Evolutionary conservation across 1,284 basidiomycete species (phyloP).

Genomic region (Schizophyllum commune): DNA sequence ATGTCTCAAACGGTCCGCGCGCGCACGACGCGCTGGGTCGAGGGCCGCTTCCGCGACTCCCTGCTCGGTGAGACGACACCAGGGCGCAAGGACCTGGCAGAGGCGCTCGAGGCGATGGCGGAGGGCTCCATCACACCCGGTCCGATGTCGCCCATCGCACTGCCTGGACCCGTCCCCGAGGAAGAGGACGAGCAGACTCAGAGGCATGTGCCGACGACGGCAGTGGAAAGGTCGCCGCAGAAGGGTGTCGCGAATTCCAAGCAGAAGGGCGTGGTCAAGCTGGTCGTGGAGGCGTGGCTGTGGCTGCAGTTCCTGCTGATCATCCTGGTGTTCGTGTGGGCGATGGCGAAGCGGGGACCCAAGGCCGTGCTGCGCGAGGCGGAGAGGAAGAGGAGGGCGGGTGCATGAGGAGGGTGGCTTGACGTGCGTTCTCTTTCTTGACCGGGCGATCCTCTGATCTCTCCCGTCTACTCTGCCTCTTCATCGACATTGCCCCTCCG

Average conservation of each 20-base stretch:
- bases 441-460: too few relatives aligned
- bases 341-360: slow-evolving; percentile 69
- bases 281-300: slow-evolving; percentile 67
- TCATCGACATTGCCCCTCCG: too few relatives aligned
- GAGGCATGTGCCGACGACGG: neutral
- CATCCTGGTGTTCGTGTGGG: slow-evolving; percentile 66
- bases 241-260: slow-evolving; percentile 2
- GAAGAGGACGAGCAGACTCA: neutral
- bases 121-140: slow-evolving; percentile 3
- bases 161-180: neutral
- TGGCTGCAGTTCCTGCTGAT: slow-evolving; percentile 73
- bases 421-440: neutral
- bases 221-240: neutral
- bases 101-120: neutral
- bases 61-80: slow-evolving; percentile 13
- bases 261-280: slow-evolving; percentile 28
- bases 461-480: too few relatives aligned
- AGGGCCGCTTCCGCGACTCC: slow-evolving; percentile 35
- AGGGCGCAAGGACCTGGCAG: neutral
- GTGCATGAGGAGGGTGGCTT: neutral
- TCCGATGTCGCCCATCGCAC: slow-evolving; percentile 17
- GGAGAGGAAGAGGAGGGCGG: slow-evolving; percentile 22
- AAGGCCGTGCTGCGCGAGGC: slow-evolving; percentile 54
- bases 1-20: slow-evolving; percentile 48
- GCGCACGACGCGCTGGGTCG: slow-evolving; percentile 46